A percentile compares a stretch with the other conserved stretches of the same genome.
Evolutionary conservation across 2,329 filamentous ascomycete genomes (phyloP).

Genomic region (Juglanconis oblonga): DNA sequence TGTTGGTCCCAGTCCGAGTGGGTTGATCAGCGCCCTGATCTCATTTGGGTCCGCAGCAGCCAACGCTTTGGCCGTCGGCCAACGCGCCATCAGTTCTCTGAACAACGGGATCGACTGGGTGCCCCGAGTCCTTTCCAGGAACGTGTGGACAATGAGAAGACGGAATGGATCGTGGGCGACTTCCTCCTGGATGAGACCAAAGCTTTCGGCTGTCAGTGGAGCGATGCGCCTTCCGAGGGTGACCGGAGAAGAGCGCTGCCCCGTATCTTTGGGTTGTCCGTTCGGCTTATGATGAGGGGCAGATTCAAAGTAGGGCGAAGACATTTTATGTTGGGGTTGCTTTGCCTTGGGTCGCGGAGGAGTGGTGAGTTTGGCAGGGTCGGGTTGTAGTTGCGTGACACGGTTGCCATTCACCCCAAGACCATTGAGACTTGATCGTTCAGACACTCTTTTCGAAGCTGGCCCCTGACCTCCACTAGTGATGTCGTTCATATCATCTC

Average conservation of each 20-base stretch:
- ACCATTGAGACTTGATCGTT: no score
- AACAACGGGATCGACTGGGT: slow-evolving; percentile 73
- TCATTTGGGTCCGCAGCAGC: slow-evolving; percentile 54
- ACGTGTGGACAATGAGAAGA: slow-evolving; percentile 77
- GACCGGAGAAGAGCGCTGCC: slow-evolving; percentile 42
- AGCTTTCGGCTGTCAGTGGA: slow-evolving; percentile 57
- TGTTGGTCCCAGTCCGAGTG: slow-evolving; percentile 68
- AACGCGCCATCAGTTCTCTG: slow-evolving; percentile 63
- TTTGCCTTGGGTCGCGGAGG: no score
- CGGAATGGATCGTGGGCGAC: slow-evolving; percentile 73
- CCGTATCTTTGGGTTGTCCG: slow-evolving; percentile 2
- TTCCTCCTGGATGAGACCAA: slow-evolving; percentile 83
- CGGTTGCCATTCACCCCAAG: no score
- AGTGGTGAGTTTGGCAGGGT: background rate
- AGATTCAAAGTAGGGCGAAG: no score
- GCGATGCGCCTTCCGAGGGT: slow-evolving; percentile 48
- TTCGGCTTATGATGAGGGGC: background rate
- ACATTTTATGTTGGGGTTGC: no score
- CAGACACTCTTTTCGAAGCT: background rate
- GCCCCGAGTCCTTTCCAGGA: slow-evolving; percentile 79
- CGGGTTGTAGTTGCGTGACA: background rate
- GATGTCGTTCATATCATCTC: background rate
- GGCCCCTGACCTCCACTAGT: background rate
- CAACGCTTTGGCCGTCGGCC: slow-evolving; percentile 64
- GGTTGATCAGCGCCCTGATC: slow-evolving; percentile 60